Evolutionary conservation across 1,284 basidiomycete genomes (phyloP), one percentile per base, ranked within the genome.

Genomic region (Microstroma glucosiphilum): DNA sequence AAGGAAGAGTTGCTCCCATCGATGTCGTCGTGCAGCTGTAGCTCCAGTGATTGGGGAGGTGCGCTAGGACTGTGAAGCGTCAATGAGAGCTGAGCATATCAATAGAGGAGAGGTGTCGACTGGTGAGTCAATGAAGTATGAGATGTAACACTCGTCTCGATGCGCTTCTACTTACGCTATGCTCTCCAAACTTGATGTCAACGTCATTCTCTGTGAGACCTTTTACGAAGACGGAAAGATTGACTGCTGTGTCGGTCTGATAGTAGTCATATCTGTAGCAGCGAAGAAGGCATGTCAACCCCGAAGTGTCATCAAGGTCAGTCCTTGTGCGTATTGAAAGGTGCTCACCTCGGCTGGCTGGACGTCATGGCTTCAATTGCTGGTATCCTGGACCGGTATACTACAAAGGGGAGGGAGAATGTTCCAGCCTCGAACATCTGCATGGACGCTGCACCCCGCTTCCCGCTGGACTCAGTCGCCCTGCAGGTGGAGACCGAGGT

Each of bases 211-310:
- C n/a, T 0, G 63, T 62, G 0, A 65, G 66, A 8, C 68, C 64
- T 61, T 75, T 75, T 51, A 71, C 64, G 60, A 75, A 80, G 57
- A 80, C 54, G 0, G 71, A 72, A 1, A 80, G 37, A 48, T 64
- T 69, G 40, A 79, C 66, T 37, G 60, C 62, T 4, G 68, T 69
- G 51, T 71, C 74, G 0, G 77, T 79, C 65, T 80, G 78, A 60
- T 78, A 80, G 60, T 66, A 80, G 64, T 80, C 78, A 60, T 73
- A 67, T n/a, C 75, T 73, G 40, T 48, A 61, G 6, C 55, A 26
- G 61, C 37, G 6, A 55, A 6, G 3, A 9, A 9, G 4, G 9
- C 30, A 37, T 37, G 30, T 37, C 30, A 37, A 9, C 3, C 4
- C 9, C 9, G 4, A 4, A 37, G 4, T 37, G 30, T 9, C 4